These are phyloP conservation scores for Persicaria maculosa DNA, from an alignment of 148 eudicot species.

Conservation along the genomic window DNA sequence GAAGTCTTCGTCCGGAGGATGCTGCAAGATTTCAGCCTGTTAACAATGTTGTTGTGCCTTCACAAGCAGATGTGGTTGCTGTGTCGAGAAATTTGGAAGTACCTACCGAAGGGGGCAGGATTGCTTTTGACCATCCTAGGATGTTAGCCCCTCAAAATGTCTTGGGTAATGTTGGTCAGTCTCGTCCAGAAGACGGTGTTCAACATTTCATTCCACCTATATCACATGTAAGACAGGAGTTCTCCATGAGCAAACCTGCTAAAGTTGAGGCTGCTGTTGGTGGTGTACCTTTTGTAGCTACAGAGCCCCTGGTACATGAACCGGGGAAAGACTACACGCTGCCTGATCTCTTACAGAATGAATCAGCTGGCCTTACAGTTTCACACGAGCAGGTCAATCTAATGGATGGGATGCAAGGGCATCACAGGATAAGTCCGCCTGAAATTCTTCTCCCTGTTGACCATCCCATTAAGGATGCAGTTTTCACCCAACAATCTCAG, in stretches of 20 bases:
- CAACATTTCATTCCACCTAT: constrained; percentile 29
- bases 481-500: constrained; percentile 20
- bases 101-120: constrained; percentile 23
- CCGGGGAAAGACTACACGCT: constrained; percentile 32
- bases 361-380: constrained; percentile 16
- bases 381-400: constrained; percentile 17
- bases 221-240: constrained; percentile 36
- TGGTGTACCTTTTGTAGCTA: constrained; percentile 24
- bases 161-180: constrained; percentile 27
- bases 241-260: constrained; percentile 24
- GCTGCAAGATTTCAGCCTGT: constrained; percentile 28
- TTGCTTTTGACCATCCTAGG: constrained; percentile 20
- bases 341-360: constrained; percentile 26
- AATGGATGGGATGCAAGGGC: constrained; percentile 43
- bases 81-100: constrained; percentile 25
- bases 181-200: constrained; percentile 31
- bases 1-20: constrained; percentile 51
- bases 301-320: constrained; percentile 31
- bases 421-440: constrained; percentile 31
- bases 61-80: constrained; percentile 18
- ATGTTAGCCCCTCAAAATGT: constrained; percentile 30
- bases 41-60: constrained; percentile 18
- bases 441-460: constrained; percentile 27
- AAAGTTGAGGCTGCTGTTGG: constrained; percentile 28
- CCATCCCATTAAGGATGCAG: constrained; percentile 31